Base-by-base conservation (phyloP, 2,329 filamentous ascomycete species). In the Aspergillus tamarii region DNA sequence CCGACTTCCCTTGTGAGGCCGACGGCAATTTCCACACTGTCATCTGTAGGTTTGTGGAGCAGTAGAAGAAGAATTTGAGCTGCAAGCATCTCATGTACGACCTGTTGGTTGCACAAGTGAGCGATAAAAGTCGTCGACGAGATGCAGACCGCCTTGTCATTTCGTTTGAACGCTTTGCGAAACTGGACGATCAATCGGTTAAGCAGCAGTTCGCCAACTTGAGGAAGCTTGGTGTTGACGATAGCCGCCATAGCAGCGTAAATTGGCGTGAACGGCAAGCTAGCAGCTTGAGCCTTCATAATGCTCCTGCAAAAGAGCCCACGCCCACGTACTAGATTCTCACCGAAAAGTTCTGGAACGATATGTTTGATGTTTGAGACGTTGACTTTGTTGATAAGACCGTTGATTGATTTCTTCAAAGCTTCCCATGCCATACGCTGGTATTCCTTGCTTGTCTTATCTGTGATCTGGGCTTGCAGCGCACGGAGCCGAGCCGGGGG, bases 391-490 rank as follows among this genome's bases (percentile, higher is more conserved):
- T 99, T 99, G 85, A 99, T 97, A 69, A 99, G 83, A 72, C 95
- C 95, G 76, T 99, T 98, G 81, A 99, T 97, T 56, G 92, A 95
- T 84, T 99, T 99, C 83, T 99, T 99, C 74, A 99, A 83, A 14
- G 94, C 94, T 80, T 99, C 95, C 95, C 95, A 99, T 10, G 94
- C 93, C 92, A 99, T 96, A 72, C 95, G 92, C 85, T 98, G 95
- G 76, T 97, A 98, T 81, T 98, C 95, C 80, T 97, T 96, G 79
- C 90, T 96, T 60, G 87, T 89, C 84, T 96, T 97, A 82, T 99
- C 95, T 66, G 93, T 97, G 78, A 99, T 97, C 80, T 97, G 93
- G 59, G 94, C 92, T 82, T 99, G 95, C 65, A 99, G 87, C 45
- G 94, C 94, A 71, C 93, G 89, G 74, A 99, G 84, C 70, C 93